Evolutionary conservation across 2,329 filamentous ascomycete genomes (phyloP), one percentile per base, ranked within the genome.

Genomic region (Colletotrichum spinosum): DNA sequence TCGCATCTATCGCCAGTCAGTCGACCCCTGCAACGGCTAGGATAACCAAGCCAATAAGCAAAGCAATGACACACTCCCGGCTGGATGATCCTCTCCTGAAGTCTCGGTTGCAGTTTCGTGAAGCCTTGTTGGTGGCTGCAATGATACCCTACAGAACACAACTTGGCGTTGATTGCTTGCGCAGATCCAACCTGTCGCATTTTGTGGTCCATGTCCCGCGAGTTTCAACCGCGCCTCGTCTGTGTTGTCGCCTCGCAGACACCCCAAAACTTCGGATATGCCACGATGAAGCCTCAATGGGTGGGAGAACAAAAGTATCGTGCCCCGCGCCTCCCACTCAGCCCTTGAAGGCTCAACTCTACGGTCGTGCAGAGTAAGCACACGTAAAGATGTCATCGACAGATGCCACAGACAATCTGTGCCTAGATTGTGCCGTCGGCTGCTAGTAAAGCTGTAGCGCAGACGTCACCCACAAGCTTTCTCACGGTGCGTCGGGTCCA

Each of bases 21-120:
- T 65, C 39, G 45, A 65, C 55, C 45, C 61, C 61, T 45, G 57
- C 15, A 37, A 17, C 25, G 39, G 46, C 33, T n/a, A 17, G 25
- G 50, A 5, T 35, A 50, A 5, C n/a, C 42, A 55, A 55, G 39
- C 25, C 25, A 25, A 25, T 25, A 25, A 25, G 25, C 25, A 25
- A 25, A 25, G 4, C 25, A 25, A 25, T 25, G 25, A 25, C n/a
- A 37, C 37, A 35, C 34, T 41, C 41, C 37, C 38, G 57, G 58
- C 58, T 44, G 53, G 15, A 49, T 13, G 46, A 56, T 35, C 55
- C 41, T 65, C 46, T 62, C 33, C 50, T 35, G 15, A 44, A 60
- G 58, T 63, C 63, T 63, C 58, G 63, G 35, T 34, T 57, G 41
- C 45, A 44, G 63, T 66, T 66, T 66, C 63, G 63, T 15, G 46